phyloP scores from a whole-genome alignment of 257 asterid species.

The Osmanthus fragrans region DNA sequence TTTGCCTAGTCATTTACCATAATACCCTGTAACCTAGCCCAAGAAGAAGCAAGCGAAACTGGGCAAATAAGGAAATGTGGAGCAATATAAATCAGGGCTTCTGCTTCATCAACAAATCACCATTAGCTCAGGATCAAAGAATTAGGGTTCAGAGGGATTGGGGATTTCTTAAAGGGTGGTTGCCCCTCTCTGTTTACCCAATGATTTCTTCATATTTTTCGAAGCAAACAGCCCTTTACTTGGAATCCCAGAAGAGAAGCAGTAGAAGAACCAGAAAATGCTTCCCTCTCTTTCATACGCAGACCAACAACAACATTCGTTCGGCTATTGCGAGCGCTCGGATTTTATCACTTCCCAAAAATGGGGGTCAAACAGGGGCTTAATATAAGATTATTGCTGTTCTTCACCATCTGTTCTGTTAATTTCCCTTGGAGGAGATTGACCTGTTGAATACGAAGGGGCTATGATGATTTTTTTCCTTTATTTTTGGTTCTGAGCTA shows the following conservation, averaged over 20 bases:
- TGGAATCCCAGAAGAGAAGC: not conserved
- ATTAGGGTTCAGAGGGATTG: not conserved
- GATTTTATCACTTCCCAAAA: not conserved
- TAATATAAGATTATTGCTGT: too few species aligned
- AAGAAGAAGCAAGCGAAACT: not conserved
- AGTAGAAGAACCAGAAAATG: not conserved
- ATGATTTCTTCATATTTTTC: not conserved
- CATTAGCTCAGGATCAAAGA: not conserved
- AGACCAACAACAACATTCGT: not conserved
- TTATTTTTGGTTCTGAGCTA: not conserved
- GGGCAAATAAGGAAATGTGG: conserved; percentile 15
- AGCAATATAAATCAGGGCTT: not conserved
- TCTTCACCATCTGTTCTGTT: not conserved
- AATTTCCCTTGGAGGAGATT: not conserved
- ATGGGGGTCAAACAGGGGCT: too few species aligned
- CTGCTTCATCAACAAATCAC: too few species aligned
- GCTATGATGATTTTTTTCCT: not conserved
- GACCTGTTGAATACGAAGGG: not conserved
- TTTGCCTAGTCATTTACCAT: not conserved
- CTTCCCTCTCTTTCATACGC: not conserved
- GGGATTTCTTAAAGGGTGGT: conserved; percentile 29
- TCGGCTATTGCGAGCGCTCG: not conserved
- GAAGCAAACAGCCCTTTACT: too few species aligned
- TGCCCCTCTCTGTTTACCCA: conserved; percentile 27
- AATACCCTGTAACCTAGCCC: not conserved